Percentiles rank a stretch among this genome's conserved stretches.
phyloP scores from a whole-genome alignment of 345 rosid species.

The Arabidopsis suecica region DNA sequence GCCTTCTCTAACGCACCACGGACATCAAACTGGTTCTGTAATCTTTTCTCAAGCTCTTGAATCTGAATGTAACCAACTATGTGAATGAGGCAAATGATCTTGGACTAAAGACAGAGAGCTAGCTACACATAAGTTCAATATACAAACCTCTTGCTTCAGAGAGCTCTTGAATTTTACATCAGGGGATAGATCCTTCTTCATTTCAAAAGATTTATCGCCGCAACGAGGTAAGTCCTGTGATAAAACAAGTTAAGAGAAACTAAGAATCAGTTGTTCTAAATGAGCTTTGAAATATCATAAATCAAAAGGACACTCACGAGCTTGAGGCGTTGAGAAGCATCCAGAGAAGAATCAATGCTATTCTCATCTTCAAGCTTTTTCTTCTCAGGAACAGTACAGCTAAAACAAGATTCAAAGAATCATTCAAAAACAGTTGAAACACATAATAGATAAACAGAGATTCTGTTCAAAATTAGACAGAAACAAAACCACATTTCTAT shows the following conservation, averaged over 20 bases:
- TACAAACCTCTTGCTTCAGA: constrained; percentile 84
- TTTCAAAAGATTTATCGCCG: constrained; percentile 49
- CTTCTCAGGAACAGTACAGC: constrained; percentile 77
- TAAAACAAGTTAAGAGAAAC: not conserved
- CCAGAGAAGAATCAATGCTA: constrained; percentile 45
- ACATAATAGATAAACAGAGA: constrained; percentile 35
- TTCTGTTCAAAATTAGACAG: constrained; percentile 25
- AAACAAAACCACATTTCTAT: constrained; percentile 4
- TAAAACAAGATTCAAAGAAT: constrained; percentile 43
- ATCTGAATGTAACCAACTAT: constrained; percentile 56
- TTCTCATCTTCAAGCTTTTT: constrained; percentile 57
- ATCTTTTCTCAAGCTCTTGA: constrained; percentile 82
- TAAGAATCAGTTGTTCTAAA: not conserved
- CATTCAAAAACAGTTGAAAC: constrained; percentile 27
- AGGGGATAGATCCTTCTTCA: constrained; percentile 54
- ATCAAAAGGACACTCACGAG: constrained; percentile 54
- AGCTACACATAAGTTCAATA: constrained; percentile 1
- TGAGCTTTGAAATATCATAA: not conserved
- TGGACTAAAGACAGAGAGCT: not conserved
- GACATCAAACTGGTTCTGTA: constrained; percentile 83
- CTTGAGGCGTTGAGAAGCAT: constrained; percentile 59
- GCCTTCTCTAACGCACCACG: constrained; percentile 85
- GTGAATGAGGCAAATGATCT: not conserved
- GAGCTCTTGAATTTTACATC: constrained; percentile 58
- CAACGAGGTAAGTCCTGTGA: constrained; percentile 62